Percentiles rank a stretch among this genome's conserved stretches.
phyloP scores from a whole-genome alignment of 2,329 filamentous ascomycete genomes.

The Colletotrichum ledebouriae region DNA sequence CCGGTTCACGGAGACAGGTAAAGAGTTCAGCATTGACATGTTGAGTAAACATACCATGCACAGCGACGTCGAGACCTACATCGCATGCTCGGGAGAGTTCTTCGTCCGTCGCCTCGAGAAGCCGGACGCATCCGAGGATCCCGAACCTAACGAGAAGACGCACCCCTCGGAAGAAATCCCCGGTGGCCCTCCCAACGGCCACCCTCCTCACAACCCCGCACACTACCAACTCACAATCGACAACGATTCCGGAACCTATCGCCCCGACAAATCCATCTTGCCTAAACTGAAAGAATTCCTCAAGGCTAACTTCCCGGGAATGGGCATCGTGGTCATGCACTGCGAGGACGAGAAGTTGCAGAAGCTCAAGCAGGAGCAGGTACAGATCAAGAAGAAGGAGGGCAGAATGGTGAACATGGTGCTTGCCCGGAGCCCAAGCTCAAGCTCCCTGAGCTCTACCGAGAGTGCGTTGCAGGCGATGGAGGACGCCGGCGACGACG shows the following conservation, averaged over 20 bases:
- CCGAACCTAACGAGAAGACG: conserved; percentile 59
- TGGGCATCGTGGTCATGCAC: conserved; percentile 80
- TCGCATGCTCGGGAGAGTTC: conserved; percentile 94
- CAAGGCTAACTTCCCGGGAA: conserved; percentile 78
- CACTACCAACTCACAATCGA: conserved; percentile 92
- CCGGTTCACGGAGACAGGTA: conserved; percentile 94
- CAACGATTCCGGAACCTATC: conserved; percentile 94
- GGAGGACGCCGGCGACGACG: conserved; percentile 55
- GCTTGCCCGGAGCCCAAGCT: conserved; percentile 66
- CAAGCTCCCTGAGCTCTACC: conserved; percentile 57
- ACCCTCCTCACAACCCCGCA: conserved; percentile 61
- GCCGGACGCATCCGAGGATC: conserved; percentile 58
- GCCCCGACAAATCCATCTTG: conserved; percentile 83
- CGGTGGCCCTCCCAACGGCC: conserved; percentile 59
- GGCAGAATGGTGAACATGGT: conserved; percentile 67
- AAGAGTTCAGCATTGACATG: conserved; percentile 94
- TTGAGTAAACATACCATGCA: conserved; percentile 98
- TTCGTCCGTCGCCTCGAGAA: conserved; percentile 80
- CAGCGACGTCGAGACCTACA: conserved; percentile 90
- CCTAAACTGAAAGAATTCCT: conserved; percentile 80
- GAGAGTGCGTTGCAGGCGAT: conserved; percentile 65
- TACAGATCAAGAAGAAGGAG: conserved; percentile 77
- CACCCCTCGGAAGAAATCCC: conserved; percentile 65
- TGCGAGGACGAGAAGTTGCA: conserved; percentile 83
- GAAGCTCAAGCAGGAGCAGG: conserved; percentile 82